A percentile compares a stretch with the other conserved stretches of the same genome.
Evolutionary conservation across 805 yeast species (phyloP).

Genomic region (Cyberlindnera veronae): DNA sequence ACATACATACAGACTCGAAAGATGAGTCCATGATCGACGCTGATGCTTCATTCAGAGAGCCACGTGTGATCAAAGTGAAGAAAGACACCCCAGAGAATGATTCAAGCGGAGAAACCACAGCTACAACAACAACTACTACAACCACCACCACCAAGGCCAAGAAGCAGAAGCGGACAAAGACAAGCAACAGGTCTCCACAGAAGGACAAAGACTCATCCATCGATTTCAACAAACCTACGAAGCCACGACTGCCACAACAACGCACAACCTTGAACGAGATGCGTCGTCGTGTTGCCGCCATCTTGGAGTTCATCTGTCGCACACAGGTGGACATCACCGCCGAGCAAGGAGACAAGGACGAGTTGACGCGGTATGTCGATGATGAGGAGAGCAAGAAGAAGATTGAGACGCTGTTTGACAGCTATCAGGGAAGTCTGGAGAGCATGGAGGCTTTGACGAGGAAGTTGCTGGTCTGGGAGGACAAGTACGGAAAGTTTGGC

Average conservation of each 20-base stretch:
- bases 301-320: constrained; percentile 84
- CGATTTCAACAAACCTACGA: constrained; percentile 65
- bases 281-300: constrained; percentile 84
- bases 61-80: constrained; percentile 10
- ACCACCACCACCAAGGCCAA: constrained; percentile 8
- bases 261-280: constrained; percentile 76
- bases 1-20: constrained; percentile 13
- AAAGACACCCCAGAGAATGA: constrained; percentile 10
- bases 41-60: constrained; percentile 1
- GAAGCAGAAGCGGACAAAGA: constrained; percentile 15
- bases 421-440: constrained; percentile 55
- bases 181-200: constrained; percentile 9
- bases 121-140: constrained; percentile 22
- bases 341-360: constrained; percentile 60
- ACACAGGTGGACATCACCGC: constrained; percentile 79
- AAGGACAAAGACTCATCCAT: constrained; percentile 33
- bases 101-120: constrained; percentile 13
- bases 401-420: constrained; percentile 42
- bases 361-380: constrained; percentile 44
- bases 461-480: constrained; percentile 75
- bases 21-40: constrained; percentile 5
- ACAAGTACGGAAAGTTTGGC: constrained; percentile 43
- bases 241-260: constrained; percentile 79
- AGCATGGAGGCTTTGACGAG: constrained; percentile 73
- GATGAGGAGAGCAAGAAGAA: constrained; percentile 36